A percentile compares a stretch with the other conserved stretches of the same genome.
These are phyloP conservation scores for Candida ascalaphidarum DNA, from an alignment of 805 yeast species.

Conservation along the genomic window DNA sequence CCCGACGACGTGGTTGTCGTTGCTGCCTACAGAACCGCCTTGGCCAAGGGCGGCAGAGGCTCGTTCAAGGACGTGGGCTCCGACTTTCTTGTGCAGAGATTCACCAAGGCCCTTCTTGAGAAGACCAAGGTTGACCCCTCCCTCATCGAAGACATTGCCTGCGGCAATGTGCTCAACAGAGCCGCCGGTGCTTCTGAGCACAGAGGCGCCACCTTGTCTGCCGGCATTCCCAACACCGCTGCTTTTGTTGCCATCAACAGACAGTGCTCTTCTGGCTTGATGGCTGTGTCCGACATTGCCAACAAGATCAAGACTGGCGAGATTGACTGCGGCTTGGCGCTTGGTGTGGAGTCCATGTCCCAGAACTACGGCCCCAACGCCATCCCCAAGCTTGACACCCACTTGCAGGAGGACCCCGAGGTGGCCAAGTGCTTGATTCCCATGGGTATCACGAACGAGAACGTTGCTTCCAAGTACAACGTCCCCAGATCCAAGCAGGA, in stretches of 20 bases:
- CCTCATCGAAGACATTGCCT: constrained; percentile 73
- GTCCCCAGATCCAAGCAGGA: constrained; percentile 73
- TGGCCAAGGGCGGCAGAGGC: constrained; percentile 84
- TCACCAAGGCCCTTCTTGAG: constrained; percentile 54
- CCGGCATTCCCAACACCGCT: constrained; percentile 76
- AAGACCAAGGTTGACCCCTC: constrained; percentile 39
- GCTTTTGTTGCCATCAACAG: constrained; percentile 84
- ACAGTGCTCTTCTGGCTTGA: constrained; percentile 91
- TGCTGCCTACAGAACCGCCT: constrained; percentile 84
- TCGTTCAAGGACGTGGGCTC: constrained; percentile 74
- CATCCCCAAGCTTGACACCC: constrained; percentile 38
- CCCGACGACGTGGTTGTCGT: constrained; percentile 89
- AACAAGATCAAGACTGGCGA: constrained; percentile 82
- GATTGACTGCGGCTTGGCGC: constrained; percentile 84
- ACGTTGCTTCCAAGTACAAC: constrained; percentile 62
- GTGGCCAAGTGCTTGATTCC: constrained; percentile 73
- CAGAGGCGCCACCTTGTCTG: constrained; percentile 84
- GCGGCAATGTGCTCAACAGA: constrained; percentile 85
- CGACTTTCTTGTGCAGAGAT: constrained; percentile 65
- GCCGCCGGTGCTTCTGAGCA: constrained; percentile 96
- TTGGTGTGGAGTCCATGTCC: constrained; percentile 95
- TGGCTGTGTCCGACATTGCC: constrained; percentile 85
- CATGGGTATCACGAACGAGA: constrained; percentile 95
- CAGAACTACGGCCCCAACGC: constrained; percentile 77
- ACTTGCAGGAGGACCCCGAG: constrained; percentile 26